These are phyloP conservation scores for Osmanthus fragrans DNA, from an alignment of 257 asterid genomes.

Conservation along the genomic window DNA sequence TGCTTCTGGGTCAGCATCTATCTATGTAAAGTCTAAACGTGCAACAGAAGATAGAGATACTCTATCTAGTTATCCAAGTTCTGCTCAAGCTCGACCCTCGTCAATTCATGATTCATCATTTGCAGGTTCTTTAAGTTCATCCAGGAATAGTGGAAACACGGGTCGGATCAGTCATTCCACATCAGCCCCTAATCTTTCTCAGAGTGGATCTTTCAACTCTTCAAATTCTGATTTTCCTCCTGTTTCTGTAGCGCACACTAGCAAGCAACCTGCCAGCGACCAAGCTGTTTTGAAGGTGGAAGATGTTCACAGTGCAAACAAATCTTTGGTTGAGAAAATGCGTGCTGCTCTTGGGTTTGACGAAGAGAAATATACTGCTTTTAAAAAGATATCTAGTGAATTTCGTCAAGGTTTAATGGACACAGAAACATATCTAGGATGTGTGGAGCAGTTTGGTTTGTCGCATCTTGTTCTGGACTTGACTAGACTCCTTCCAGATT, in stretches of 20 bases:
- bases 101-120: slow-evolving; percentile 39
- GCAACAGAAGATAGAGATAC: slow-evolving; percentile 35
- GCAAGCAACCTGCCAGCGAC: slow-evolving; percentile 35
- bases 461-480: slow-evolving; percentile 81
- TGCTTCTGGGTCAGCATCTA: slow-evolving; percentile 57
- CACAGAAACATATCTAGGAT: slow-evolving; percentile 67
- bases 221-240: slow-evolving; percentile 72
- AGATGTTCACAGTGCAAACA: slow-evolving; percentile 81
- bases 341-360: slow-evolving; percentile 66
- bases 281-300: slow-evolving; percentile 42
- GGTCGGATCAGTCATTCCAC: slow-evolving; percentile 62
- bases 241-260: slow-evolving; percentile 60
- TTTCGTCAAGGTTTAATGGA: slow-evolving; percentile 72
- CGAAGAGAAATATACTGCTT: slow-evolving; percentile 67
- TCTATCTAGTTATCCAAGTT: slow-evolving; percentile 42
- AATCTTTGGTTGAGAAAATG: slow-evolving; percentile 81
- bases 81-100: slow-evolving; percentile 49
- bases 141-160: slow-evolving; percentile 47
- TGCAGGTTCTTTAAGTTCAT: slow-evolving; percentile 46
- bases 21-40: slow-evolving; percentile 43
- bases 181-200: slow-evolving; percentile 78
- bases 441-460: slow-evolving; percentile 81
- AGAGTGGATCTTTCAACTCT: slow-evolving; percentile 43
- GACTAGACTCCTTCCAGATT: slow-evolving; percentile 83
- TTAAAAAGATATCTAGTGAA: slow-evolving; percentile 76